These are phyloP conservation scores for Penstemon newberryi DNA, from an alignment of 257 asterid genomes.

Conservation along the genomic window DNA sequence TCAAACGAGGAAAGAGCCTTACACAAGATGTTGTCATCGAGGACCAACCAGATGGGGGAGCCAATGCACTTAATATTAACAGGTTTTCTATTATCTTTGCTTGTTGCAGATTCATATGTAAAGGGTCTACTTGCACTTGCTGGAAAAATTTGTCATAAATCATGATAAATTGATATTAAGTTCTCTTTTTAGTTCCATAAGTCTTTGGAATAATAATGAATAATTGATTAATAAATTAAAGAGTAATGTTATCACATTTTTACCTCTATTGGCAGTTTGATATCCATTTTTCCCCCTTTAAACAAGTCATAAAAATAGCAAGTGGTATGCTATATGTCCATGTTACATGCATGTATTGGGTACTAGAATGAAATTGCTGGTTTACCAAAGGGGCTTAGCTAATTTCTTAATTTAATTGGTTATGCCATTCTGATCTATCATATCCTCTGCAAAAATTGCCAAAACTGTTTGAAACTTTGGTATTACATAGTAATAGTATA, in stretches of 20 bases:
- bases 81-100: slow-evolving; percentile 49
- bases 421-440: slow-evolving; percentile 11
- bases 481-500: not conserved
- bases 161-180: slow-evolving; percentile 10
- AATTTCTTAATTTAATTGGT: slow-evolving; percentile 5
- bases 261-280: slow-evolving; percentile 6
- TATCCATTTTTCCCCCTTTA: not conserved
- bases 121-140: slow-evolving; percentile 21
- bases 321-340: slow-evolving; percentile 21
- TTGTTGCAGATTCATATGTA: slow-evolving; percentile 20
- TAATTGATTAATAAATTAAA: slow-evolving; percentile 11
- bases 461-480: slow-evolving; percentile 25
- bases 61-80: slow-evolving; percentile 87
- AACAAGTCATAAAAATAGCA: too few species aligned
- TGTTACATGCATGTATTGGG: slow-evolving; percentile 22
- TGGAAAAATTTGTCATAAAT: slow-evolving; percentile 17
- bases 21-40: slow-evolving; percentile 59
- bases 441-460: slow-evolving; percentile 19
- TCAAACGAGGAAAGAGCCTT: slow-evolving; percentile 47
- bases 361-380: slow-evolving; percentile 19
- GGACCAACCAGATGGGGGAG: slow-evolving; percentile 94
- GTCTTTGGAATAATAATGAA: slow-evolving; percentile 3
- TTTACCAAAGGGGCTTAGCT: slow-evolving; percentile 3
- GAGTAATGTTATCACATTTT: not conserved
- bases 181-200: slow-evolving; percentile 7